Percentiles rank a stretch among this genome's conserved stretches.
phyloP scores from a whole-genome alignment of 768 basidiomycete genomes.

The Auriscalpium orientale region DNA sequence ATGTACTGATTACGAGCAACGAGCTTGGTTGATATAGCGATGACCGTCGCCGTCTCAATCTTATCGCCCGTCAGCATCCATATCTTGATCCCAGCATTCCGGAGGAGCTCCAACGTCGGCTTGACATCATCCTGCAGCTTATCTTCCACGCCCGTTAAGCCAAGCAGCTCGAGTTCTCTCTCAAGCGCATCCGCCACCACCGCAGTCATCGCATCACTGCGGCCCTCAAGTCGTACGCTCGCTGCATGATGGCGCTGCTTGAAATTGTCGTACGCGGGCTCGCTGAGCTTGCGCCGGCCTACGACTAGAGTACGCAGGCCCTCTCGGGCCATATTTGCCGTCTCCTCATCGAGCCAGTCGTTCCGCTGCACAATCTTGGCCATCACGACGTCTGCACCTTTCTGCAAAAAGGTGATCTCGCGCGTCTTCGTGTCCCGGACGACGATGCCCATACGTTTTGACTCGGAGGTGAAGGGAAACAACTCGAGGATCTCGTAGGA shows the following conservation, averaged over 20 bases:
- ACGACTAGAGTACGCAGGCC: conserved; percentile 92
- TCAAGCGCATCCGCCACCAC: conserved; percentile 78
- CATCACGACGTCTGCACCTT: conserved; percentile 99
- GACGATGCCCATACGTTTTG: conserved; percentile 98
- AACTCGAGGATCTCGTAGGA: conserved; percentile 85
- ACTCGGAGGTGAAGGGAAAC: conserved; percentile 98
- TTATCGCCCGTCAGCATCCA: conserved; percentile 99
- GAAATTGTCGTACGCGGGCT: conserved; percentile 68
- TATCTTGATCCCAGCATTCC: conserved; percentile 97
- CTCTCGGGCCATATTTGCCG: conserved; percentile 96
- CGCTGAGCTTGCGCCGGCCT: conserved; percentile 68
- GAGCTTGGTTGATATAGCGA: conserved; percentile 94
- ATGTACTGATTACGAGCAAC: conserved; percentile 97
- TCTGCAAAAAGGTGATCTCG: conserved; percentile 87
- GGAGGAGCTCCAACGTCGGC: conserved; percentile 81
- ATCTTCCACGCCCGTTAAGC: conserved; percentile 97
- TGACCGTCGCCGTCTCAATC: conserved; percentile 97
- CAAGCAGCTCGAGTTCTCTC: conserved; percentile 83
- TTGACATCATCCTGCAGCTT: conserved; percentile 97
- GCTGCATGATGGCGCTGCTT: conserved; percentile 67
- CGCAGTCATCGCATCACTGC: conserved; percentile 72
- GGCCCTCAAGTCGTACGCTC: conserved; percentile 66
- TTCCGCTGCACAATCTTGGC: conserved; percentile 88
- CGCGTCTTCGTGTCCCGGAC: conserved; percentile 70
- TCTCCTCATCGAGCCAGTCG: conserved; percentile 99